A percentile compares a stretch with the other conserved stretches of the same genome.
Evolutionary conservation across 2,329 filamentous ascomycete species (phyloP).

Genomic region (Colletotrichum viniferum): DNA sequence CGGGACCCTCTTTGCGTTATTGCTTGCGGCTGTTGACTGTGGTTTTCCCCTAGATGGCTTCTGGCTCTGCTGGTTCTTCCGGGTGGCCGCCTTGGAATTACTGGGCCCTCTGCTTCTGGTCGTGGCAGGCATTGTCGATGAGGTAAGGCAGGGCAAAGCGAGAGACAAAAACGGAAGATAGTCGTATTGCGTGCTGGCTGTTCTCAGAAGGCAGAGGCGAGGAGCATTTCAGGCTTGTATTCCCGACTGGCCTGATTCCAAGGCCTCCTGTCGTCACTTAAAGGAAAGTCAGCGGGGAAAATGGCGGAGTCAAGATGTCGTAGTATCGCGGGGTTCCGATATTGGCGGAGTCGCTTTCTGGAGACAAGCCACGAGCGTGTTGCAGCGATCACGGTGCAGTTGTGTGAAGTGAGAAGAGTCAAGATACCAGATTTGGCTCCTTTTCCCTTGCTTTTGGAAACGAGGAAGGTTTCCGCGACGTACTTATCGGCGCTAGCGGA

Average conservation of each 20-base stretch:
- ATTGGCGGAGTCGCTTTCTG: background rate
- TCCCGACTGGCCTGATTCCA: background rate
- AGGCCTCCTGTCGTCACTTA: background rate
- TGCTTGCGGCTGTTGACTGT: background rate
- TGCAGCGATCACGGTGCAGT: background rate
- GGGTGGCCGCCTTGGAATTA: background rate
- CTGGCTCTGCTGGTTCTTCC: background rate
- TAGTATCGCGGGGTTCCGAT: background rate
- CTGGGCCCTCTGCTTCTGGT: background rate
- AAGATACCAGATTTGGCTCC: background rate
- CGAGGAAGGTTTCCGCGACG: constrained; percentile 9
- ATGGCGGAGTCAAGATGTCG: background rate
- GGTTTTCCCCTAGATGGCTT: background rate
- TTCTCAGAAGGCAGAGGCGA: background rate
- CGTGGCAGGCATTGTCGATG: background rate
- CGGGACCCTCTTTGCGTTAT: background rate
- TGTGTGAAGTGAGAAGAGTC: background rate
- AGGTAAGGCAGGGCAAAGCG: background rate
- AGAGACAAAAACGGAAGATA: background rate
- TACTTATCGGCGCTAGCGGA: background rate
- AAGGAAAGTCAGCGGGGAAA: background rate
- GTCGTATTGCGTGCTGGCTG: background rate
- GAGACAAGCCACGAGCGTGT: background rate
- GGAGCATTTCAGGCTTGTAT: background rate
- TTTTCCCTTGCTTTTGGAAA: background rate